Evolutionary conservation across 2,329 filamentous ascomycete genomes (phyloP).

Genomic region (Pestalotiopsis sp.): DNA sequence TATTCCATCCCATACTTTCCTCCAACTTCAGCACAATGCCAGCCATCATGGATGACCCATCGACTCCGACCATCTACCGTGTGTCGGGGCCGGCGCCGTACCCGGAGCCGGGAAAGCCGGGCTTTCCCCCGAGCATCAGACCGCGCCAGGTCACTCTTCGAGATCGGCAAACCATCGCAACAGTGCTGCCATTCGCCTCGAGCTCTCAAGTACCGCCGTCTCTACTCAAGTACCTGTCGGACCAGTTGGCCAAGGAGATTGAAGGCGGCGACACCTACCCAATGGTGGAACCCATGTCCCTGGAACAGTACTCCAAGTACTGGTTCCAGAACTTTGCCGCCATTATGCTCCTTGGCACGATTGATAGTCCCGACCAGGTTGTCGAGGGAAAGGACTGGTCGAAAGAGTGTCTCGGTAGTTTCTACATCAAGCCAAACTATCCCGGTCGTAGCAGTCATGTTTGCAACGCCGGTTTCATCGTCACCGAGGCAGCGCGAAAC

Average conservation of each 20-base stretch:
- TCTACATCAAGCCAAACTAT: constrained; percentile 94
- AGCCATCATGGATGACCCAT: constrained; percentile 78
- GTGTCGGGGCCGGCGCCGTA: constrained; percentile 68
- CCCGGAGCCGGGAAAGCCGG: constrained; percentile 61
- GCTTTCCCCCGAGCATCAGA: constrained; percentile 69
- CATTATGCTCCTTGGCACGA: constrained; percentile 81
- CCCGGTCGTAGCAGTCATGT: constrained; percentile 88
- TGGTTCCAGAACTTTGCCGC: constrained; percentile 93
- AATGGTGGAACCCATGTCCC: constrained; percentile 75
- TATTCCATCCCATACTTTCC: constrained; percentile 12
- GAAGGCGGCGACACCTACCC: constrained; percentile 91
- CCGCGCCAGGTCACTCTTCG: constrained; percentile 80
- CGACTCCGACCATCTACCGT: constrained; percentile 70
- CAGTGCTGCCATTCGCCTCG: constrained; percentile 81
- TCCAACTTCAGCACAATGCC: constrained; percentile 59
- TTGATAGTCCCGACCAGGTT: constrained; percentile 63
- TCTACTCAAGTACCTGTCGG: constrained; percentile 75
- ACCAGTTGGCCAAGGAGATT: constrained; percentile 87
- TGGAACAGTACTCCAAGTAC: constrained; percentile 77
- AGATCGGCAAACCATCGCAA: constrained; percentile 82
- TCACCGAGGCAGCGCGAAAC: constrained; percentile 73
- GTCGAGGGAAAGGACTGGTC: constrained; percentile 72
- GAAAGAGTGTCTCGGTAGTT: constrained; percentile 81
- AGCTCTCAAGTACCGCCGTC: constrained; percentile 74
- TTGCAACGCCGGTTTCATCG: constrained; percentile 82